Conservation (phyloP, 2,329 filamentous ascomycete genomes). For the Neurospora sp. region DNA sequence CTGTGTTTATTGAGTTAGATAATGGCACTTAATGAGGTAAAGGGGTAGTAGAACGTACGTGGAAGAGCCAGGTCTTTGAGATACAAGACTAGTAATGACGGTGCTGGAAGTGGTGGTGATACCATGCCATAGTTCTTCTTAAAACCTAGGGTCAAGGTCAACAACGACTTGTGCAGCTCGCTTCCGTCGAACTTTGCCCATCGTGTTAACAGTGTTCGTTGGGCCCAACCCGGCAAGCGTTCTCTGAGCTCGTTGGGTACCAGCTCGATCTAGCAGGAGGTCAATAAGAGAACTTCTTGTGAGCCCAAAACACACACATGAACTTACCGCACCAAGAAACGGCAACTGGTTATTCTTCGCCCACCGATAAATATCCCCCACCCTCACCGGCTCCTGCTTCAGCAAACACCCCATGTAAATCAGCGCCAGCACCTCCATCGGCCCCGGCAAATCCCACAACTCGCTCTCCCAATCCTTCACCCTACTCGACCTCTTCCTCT, state of each 20-base stretch:
- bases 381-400: slow-evolving; percentile 63
- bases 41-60: slow-evolving; percentile 33
- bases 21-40: neutral
- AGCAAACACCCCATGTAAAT: slow-evolving; percentile 73
- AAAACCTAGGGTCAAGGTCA: slow-evolving; percentile 54
- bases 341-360: slow-evolving; percentile 56
- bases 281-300: too few species aligned
- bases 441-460: slow-evolving; percentile 49
- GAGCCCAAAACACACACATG: too few species aligned
- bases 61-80: slow-evolving; percentile 66
- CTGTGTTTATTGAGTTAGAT: slow-evolving; percentile 29
- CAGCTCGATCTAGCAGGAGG: slow-evolving; percentile 18
- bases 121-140: slow-evolving; percentile 56
- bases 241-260: slow-evolving; percentile 56
- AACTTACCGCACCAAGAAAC: slow-evolving; percentile 56
- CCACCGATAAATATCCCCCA: slow-evolving; percentile 65
- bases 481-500: slow-evolving; percentile 7
- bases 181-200: slow-evolving; percentile 33
- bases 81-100: slow-evolving; percentile 58
- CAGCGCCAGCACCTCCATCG: slow-evolving; percentile 66
- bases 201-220: slow-evolving; percentile 44
- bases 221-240: slow-evolving; percentile 52
- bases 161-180: slow-evolving; percentile 53
- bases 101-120: slow-evolving; percentile 64
- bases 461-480: slow-evolving; percentile 35